Evolutionary conservation across 208 protist species (phyloP), one percentile per base, ranked within the genome.

Genomic region (Angomonas deanei): DNA sequence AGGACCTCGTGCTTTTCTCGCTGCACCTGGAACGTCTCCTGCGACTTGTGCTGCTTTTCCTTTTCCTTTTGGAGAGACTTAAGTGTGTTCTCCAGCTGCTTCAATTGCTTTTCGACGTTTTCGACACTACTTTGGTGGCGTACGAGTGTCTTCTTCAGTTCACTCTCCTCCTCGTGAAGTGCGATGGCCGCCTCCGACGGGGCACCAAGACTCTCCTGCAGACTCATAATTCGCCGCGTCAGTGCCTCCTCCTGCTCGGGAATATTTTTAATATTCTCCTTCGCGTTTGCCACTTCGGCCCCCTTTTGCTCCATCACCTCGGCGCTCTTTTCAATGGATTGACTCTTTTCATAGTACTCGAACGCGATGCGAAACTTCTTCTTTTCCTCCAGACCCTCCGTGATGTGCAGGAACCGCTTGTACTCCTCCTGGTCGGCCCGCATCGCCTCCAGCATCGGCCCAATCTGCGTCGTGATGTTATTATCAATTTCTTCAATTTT

Each of bases 401-500:
- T 82, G 36, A 83, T 62, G 27, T 80, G 64, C 34, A 91, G 63
- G 59, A 88, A 93, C 3, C 54, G 49, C 58, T 89, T 69, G 67
- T 95, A 97, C 64, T 92, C 89, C 28, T 88, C 80, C 49, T 93
- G 86, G 58, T 97, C 88, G n/a, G 84, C 77, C 32, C 78, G 76
- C 86, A 95, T 93, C 4, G 82, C 82, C 42, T 87, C 76, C 15
- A 97, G 68, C 82, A 93, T 91, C 2, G 93, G 88, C 3, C 81
- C 83, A 28, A 97, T 94, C 46, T 96, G 82, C 5, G 60, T 76
- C 56, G 91, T 72, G 53, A 96, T 87, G 59, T 98, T 97, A 34
- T 63, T 74, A 28, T 97, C 74, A 55, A 99, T 99, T 68, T 99
- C 97, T 24, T 97, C 74, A n/a, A 99, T 80, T 72, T 99, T 99